These are phyloP conservation scores for Alternaria sp. DNA, from an alignment of 2,329 filamentous ascomycete genomes.

Conservation along the genomic window DNA sequence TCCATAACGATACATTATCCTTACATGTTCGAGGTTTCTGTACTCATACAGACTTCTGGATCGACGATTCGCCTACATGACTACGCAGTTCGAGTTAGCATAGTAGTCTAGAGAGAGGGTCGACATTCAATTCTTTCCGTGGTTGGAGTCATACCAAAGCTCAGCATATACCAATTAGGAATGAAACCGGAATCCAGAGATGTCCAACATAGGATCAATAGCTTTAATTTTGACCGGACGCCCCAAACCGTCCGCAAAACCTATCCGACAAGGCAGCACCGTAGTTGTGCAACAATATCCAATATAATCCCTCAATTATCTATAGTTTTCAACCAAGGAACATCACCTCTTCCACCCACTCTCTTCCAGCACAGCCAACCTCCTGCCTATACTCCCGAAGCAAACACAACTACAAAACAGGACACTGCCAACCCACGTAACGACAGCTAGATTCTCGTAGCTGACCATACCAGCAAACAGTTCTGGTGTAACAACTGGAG, in stretches of 20 bases:
- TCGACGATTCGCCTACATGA: not conserved
- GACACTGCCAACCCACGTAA: slow-evolving; percentile 91
- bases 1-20: not conserved
- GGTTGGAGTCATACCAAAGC: not conserved
- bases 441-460: slow-evolving; percentile 73
- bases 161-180: not conserved
- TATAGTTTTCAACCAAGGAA: not conserved
- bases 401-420: slow-evolving; percentile 94
- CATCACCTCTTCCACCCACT: slow-evolving; percentile 20
- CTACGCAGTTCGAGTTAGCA: not conserved
- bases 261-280: not conserved
- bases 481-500: slow-evolving; percentile 17
- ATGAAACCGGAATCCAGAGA: not conserved
- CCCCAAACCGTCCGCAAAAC: not conserved
- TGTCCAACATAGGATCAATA: not conserved
- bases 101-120: not conserved
- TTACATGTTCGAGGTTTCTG: not conserved
- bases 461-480: slow-evolving; percentile 65
- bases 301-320: not conserved
- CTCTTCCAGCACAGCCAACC: slow-evolving; percentile 64
- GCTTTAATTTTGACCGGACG: not conserved
- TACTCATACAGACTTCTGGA: not conserved
- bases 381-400: slow-evolving; percentile 93
- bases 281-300: not conserved
- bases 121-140: not conserved